phyloP scores from a whole-genome alignment of 768 basidiomycete species.

The Russula vinacea region DNA sequence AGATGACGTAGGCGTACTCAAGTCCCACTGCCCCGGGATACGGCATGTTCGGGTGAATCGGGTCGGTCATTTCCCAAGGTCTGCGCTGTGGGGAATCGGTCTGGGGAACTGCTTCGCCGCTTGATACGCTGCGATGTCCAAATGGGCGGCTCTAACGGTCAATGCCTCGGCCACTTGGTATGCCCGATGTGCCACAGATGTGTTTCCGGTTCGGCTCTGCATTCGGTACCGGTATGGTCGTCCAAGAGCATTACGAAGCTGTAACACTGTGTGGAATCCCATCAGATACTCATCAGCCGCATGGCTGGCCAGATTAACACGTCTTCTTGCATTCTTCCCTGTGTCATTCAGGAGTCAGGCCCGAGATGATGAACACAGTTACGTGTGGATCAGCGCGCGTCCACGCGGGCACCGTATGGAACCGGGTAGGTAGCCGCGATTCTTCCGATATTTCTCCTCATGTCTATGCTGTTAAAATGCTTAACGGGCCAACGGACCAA shows the following conservation, averaged over 20 bases:
- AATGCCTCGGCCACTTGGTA: neutral
- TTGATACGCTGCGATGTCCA: constrained; percentile 1
- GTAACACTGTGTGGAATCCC: neutral
- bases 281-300: too few relatives aligned
- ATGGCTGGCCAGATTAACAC: neutral
- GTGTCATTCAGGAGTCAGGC: neutral
- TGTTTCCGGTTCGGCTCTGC: neutral
- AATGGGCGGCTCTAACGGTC: constrained; percentile 7
- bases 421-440: constrained; percentile 3
- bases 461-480: neutral
- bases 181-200: neutral
- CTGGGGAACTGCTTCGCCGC: constrained; percentile 5
- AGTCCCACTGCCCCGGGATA: neutral
- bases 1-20: neutral
- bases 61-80: neutral
- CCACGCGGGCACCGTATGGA: neutral
- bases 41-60: too few relatives aligned
- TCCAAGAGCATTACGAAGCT: neutral
- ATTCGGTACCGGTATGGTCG: constrained; percentile 7
- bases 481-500: neutral
- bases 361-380: neutral
- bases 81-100: neutral
- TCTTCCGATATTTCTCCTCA: neutral
- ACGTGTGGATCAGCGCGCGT: neutral
- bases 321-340: neutral